Evolutionary conservation across 2,329 filamentous ascomycete genomes (phyloP).

Genomic region (Venturia carpophila): DNA sequence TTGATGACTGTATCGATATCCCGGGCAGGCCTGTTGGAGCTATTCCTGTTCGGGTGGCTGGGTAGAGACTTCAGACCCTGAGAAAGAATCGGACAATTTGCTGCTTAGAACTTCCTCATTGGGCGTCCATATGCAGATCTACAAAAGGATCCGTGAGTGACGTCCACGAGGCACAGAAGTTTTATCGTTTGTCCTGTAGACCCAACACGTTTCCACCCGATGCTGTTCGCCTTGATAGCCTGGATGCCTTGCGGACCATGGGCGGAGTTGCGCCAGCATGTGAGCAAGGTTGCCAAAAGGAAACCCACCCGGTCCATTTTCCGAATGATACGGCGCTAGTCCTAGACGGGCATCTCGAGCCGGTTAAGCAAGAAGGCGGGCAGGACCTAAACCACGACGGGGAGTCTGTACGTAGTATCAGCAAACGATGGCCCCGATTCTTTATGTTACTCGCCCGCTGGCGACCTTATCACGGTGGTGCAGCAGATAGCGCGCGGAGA

Average conservation of each 20-base stretch:
- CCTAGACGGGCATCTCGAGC: neutral
- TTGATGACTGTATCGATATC: neutral
- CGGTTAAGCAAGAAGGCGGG: neutral
- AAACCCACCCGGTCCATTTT: neutral
- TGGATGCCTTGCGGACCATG: neutral
- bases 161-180: neutral
- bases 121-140: neutral
- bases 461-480: slow-evolving; percentile 9
- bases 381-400: neutral
- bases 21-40: neutral
- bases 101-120: neutral
- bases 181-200: neutral
- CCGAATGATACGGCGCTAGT: neutral
- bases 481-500: slow-evolving; percentile 8
- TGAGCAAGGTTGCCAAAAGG: neutral
- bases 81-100: neutral
- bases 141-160: neutral
- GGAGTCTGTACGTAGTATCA: neutral
- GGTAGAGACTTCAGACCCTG: neutral
- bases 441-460: neutral
- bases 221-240: neutral
- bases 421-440: neutral
- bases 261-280: neutral
- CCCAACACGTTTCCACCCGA: neutral
- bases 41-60: neutral